Evolutionary conservation across 179 eudicot species (phyloP).

Genomic region (Silene coronaria): DNA sequence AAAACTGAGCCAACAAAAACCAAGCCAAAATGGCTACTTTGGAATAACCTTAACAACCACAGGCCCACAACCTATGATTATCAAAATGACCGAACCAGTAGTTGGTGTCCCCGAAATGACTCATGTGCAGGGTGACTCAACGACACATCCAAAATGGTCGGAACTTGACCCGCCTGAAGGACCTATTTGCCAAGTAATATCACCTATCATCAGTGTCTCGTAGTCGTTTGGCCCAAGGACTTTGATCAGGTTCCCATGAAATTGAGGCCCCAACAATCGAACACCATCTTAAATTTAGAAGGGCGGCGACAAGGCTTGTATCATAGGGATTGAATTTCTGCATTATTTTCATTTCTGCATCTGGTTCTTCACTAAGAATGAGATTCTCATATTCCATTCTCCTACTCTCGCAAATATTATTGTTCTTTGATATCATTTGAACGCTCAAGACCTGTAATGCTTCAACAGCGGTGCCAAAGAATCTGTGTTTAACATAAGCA

Average conservation of each 20-base stretch:
- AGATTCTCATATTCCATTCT: constrained; percentile 40
- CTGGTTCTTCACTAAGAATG: constrained; percentile 48
- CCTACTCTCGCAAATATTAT: constrained; percentile 29
- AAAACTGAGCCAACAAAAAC: background rate
- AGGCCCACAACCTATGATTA: background rate
- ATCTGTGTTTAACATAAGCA: constrained; percentile 46
- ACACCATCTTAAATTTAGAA: constrained; percentile 72
- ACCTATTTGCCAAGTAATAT: background rate
- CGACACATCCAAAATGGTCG: background rate
- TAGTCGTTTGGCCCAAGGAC: constrained; percentile 58
- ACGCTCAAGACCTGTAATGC: constrained; percentile 78
- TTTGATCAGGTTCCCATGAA: constrained; percentile 60
- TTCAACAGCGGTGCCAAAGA: constrained; percentile 64
- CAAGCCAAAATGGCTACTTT: background rate
- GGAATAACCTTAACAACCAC: background rate
- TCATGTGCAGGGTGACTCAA: background rate
- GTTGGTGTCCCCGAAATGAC: background rate
- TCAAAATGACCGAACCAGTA: background rate
- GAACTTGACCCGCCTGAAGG: background rate
- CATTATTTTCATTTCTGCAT: constrained; percentile 49
- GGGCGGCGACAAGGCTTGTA: constrained; percentile 42
- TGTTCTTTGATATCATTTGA: constrained; percentile 69
- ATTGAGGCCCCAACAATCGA: constrained; percentile 44
- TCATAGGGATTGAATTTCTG: constrained; percentile 34
- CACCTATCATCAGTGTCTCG: background rate